These are phyloP conservation scores for Plantago major DNA, from an alignment of 257 asterid species.

Conservation along the genomic window DNA sequence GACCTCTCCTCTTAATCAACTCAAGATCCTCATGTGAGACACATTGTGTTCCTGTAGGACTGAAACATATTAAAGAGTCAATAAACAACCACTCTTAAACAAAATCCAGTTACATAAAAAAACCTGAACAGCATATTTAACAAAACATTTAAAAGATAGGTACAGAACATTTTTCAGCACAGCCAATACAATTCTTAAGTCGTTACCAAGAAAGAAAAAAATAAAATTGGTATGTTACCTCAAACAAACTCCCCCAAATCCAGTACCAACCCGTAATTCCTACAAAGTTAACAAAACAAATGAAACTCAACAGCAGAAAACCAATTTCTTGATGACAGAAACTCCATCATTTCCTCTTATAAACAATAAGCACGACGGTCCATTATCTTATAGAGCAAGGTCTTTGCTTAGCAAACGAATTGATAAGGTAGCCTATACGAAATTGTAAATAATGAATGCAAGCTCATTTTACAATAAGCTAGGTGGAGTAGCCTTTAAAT, in stretches of 20 bases:
- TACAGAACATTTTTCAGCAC: background rate
- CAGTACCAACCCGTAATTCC: constrained; percentile 82
- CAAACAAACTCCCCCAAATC: constrained; percentile 85
- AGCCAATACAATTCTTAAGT: no score
- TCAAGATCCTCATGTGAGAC: constrained; percentile 83
- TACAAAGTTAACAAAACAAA: constrained; percentile 26
- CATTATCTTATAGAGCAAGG: background rate
- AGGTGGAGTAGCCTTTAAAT: no score
- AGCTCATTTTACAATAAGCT: no score
- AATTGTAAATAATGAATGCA: no score
- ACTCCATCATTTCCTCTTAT: background rate
- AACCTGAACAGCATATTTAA: background rate
- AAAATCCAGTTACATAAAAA: background rate
- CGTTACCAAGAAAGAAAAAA: background rate
- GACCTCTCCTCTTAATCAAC: constrained; percentile 67
- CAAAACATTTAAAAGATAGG: background rate
- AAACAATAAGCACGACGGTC: background rate
- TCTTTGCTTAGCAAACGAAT: no score
- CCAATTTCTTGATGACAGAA: background rate
- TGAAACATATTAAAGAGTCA: constrained; percentile 25
- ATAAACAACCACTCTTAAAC: constrained; percentile 10
- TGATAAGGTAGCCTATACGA: no score
- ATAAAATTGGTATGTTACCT: constrained; percentile 36
- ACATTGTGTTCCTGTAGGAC: constrained; percentile 90
- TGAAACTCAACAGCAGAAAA: constrained; percentile 1